Conservation (phyloP, 2,329 filamentous ascomycete genomes). For the Pleomassaria siparia region DNA sequence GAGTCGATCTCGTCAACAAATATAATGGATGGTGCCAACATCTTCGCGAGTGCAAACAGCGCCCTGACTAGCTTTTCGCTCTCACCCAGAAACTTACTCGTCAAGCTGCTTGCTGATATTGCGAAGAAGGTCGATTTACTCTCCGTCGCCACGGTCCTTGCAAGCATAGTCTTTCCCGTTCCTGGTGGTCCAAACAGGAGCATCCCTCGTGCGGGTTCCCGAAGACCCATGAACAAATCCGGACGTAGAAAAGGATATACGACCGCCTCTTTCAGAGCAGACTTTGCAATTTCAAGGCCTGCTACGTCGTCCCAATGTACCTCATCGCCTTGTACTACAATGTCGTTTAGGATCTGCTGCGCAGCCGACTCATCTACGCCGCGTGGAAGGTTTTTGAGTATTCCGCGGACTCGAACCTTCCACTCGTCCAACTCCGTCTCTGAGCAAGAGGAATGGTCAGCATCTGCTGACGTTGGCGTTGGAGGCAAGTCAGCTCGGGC, state of each 20-base stretch:
- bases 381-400: conserved; percentile 77
- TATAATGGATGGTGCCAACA: conserved; percentile 90
- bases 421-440: conserved; percentile 38
- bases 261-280: conserved; percentile 88
- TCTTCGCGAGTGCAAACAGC: conserved; percentile 85
- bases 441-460: conserved; percentile 20
- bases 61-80: conserved; percentile 95
- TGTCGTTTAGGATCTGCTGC: conserved; percentile 92
- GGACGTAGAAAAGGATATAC: conserved; percentile 96
- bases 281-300: conserved; percentile 86
- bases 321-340: conserved; percentile 90
- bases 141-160: conserved; percentile 90
- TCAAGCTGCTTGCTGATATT: conserved; percentile 90
- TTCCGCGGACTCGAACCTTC: conserved; percentile 33
- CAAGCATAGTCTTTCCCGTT: conserved; percentile 99
- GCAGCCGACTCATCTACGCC: conserved; percentile 82
- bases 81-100: conserved; percentile 94
- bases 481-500: conserved; percentile 34
- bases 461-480: conserved; percentile 36
- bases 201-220: conserved; percentile 93
- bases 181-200: conserved; percentile 93
- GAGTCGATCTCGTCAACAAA: conserved; percentile 99
- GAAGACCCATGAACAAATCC: conserved; percentile 91
- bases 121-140: conserved; percentile 95
- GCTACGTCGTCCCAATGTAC: conserved; percentile 95